Base-by-base conservation (phyloP, 805 yeast genomes). In the Pichia membranifaciens region DNA sequence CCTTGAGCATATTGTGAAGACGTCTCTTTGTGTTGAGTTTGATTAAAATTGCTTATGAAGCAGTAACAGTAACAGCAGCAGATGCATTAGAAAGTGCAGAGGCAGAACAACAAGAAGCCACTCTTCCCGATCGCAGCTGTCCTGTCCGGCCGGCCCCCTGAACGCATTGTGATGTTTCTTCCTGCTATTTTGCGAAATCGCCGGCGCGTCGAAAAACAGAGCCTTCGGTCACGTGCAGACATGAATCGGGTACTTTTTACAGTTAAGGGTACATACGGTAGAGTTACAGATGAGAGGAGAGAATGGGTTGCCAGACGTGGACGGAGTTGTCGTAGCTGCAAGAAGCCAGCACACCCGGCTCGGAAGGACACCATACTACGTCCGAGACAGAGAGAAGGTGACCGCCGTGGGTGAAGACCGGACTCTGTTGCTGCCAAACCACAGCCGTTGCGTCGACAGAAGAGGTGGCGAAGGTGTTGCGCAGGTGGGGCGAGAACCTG, bases 361-460 rank as follows among this genome's bases (percentile, higher is more conserved):
- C 85, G 49, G 80, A 80, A 0, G 79, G 76, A 48, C 86, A 84
- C 97, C 97, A 90, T 31, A 79, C 74, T 25, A 88, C 66, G 56
- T 89, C 97, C 54, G 84, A 85, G 3, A 90, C 87, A 3, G 91
- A 89, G n/a, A 84, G 69, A 76, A 83, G 75, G 62, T 90, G 98
- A 0, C 97, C 97, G 3, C 81, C 83, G 64, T 90, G 98, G 3
- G 73, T 71, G 59, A 90, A 89, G 7, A 79, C 39, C 44, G 75
- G 58, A 43, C 55, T 63, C 4, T 56, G 50, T 22, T 58, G 51
- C 7, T 85, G 84, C 78, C 82, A 81, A 2, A 87, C 34, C 56
- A 78, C 79, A 9, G 83, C 88, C 41, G 73, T 56, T 1, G 78
- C 76, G 56, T 82, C 88, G 2, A 76, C 75, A n/a, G 82, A 79